Evolutionary conservation across 1,139 yeast species (phyloP), one percentile per base, ranked within the genome.

Genomic region (Lodderomyces pseudojiufengensis): DNA sequence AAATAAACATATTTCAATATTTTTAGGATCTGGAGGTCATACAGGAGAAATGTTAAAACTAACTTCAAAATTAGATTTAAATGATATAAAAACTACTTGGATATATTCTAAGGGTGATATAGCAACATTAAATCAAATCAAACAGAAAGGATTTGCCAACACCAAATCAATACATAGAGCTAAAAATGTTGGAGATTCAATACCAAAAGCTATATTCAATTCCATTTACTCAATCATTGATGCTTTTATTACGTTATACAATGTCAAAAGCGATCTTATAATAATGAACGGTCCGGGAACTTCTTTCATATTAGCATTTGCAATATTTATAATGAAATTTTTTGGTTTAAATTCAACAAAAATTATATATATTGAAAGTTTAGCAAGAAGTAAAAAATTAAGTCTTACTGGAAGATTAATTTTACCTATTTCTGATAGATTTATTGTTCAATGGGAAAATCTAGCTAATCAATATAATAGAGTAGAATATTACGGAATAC

Each of bases 211-310:
- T n/a, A n/a, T n/a, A n/a, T n/a, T 78, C 94, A 0, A 49, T 76
- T 1, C 46, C 62, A 24, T 69, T 34, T 44, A 47, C 35, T 79
- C 73, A 13, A 68, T 58, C 27, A 30, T 43, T 1, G 55, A 63
- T 9, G 59, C 74, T 0, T 45, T 59, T 5, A 34, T 34, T 1
- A 38, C 48, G 16, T 42, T 66, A 27, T 38, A 58, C 30, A 48
- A 51, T 4, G 47, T 53, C 25, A 39, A 59, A 13, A 84, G 85
- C 0, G 68, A 71, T 26, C 57, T 80, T 5, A 63, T 92, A 11
- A 56, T 92, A 15, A 59, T 86, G 43, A 94, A 92, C 55, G 99
- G 99, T 0, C 99, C 99, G 0, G 99, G 97, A 1, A 87, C 97
- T 0, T 71, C 90, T 38, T 87, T 90, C 2, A 82, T 95, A 2